A percentile compares a stretch with the other conserved stretches of the same genome.
Conservation (phyloP, 352 stramenopile genomes). For the Globisporangium perplexum region DNA sequence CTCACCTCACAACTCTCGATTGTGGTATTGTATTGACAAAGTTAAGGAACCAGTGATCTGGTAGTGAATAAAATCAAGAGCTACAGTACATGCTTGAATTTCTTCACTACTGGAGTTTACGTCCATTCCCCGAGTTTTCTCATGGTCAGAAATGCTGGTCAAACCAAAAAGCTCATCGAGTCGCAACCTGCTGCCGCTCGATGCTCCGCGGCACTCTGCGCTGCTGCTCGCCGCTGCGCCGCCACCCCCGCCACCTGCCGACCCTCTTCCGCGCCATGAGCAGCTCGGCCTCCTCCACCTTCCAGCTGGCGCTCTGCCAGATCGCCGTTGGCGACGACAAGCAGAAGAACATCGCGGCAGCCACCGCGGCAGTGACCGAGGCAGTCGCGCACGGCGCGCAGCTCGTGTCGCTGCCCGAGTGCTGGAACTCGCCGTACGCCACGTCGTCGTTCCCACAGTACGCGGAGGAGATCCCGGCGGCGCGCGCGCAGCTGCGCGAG, state of each 20-base stretch:
- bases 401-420: constrained; percentile 92
- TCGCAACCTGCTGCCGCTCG: background rate
- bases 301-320: constrained; percentile 95
- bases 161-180: too few species aligned
- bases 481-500: constrained; percentile 44
- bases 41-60: too few species aligned
- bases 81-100: too few species aligned
- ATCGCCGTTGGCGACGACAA: constrained; percentile 90
- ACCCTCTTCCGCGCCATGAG: constrained; percentile 1
- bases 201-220: background rate
- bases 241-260: background rate
- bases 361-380: constrained; percentile 52
- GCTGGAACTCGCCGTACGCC: constrained; percentile 97
- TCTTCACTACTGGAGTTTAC: too few species aligned
- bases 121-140: too few species aligned
- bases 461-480: constrained; percentile 92
- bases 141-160: too few species aligned
- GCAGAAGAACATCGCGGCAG: constrained; percentile 77
- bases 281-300: constrained; percentile 22
- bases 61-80: too few species aligned
- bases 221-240: background rate
- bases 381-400: constrained; percentile 75
- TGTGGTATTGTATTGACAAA: too few species aligned
- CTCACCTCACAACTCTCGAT: background rate
- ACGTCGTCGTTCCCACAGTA: constrained; percentile 97